Percentiles rank a stretch among this genome's conserved stretches.
These are phyloP conservation scores for Atkinsonella hypoxylon DNA, from an alignment of 2,329 filamentous ascomycete species.

Conservation along the genomic window DNA sequence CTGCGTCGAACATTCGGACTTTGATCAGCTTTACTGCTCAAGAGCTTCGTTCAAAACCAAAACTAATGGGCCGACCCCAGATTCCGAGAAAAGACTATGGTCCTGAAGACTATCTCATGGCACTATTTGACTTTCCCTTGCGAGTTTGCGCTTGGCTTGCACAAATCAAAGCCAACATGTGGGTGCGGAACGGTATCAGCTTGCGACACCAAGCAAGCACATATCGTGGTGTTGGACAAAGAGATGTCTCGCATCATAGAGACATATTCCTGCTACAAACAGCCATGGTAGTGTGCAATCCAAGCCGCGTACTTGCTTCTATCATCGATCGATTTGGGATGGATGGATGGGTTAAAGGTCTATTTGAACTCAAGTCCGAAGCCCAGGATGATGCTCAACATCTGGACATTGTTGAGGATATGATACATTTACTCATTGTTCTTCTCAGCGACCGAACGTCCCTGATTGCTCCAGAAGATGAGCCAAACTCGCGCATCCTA, in stretches of 20 bases:
- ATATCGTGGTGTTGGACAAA: slow-evolving; percentile 77
- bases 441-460: slow-evolving; percentile 80
- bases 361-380: slow-evolving; percentile 59
- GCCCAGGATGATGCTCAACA: slow-evolving; percentile 80
- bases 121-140: slow-evolving; percentile 84
- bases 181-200: slow-evolving; percentile 95
- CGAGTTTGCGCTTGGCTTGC: slow-evolving; percentile 92
- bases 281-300: slow-evolving; percentile 75
- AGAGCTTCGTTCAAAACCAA: slow-evolving; percentile 55
- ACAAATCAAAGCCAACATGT: slow-evolving; percentile 97
- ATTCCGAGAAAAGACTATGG: slow-evolving; percentile 44
- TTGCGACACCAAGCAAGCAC: slow-evolving; percentile 89
- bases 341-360: slow-evolving; percentile 72
- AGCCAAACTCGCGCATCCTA: slow-evolving; percentile 50
- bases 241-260: slow-evolving; percentile 87
- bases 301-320: slow-evolving; percentile 71
- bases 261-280: slow-evolving; percentile 92
- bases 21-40: slow-evolving; percentile 61
- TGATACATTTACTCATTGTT: slow-evolving; percentile 86
- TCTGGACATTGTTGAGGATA: slow-evolving; percentile 88
- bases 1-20: slow-evolving; percentile 50
- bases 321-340: slow-evolving; percentile 89
- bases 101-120: slow-evolving; percentile 70
- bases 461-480: slow-evolving; percentile 56
- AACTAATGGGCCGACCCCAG: slow-evolving; percentile 47